phyloP scores from a whole-genome alignment of 2,329 filamentous ascomycete genomes.

The Cladosporium sp. region DNA sequence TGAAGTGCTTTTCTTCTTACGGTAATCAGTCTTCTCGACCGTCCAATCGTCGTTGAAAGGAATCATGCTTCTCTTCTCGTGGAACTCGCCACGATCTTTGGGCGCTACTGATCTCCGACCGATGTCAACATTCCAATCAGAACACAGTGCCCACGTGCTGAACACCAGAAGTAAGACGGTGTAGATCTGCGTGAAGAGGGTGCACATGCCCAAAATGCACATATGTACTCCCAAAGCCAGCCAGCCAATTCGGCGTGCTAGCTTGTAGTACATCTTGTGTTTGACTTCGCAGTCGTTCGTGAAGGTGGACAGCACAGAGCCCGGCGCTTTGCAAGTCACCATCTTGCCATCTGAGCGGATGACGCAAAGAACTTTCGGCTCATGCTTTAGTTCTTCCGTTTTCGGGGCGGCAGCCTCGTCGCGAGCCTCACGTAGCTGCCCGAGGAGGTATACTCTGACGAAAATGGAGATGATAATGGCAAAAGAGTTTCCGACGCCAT shows the following conservation, averaged over 20 bases:
- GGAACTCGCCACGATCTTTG: background rate
- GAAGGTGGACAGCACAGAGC: background rate
- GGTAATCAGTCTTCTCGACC: background rate
- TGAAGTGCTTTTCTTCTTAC: background rate
- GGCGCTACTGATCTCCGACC: background rate
- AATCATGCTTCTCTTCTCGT: background rate
- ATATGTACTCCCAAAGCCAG: slow-evolving; percentile 2
- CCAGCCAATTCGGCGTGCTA: background rate
- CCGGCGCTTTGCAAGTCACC: background rate
- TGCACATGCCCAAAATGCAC: slow-evolving; percentile 6
- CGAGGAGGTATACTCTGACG: slow-evolving; percentile 1
- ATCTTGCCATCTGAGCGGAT: slow-evolving; percentile 3
- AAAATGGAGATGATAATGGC: slow-evolving; percentile 11
- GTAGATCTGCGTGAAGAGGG: slow-evolving; percentile 6
- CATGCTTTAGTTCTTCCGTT: background rate
- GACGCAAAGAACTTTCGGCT: background rate
- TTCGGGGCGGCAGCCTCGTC: background rate
- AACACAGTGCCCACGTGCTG: slow-evolving; percentile 1
- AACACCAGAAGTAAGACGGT: background rate
- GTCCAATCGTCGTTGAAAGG: background rate
- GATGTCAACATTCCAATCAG: background rate
- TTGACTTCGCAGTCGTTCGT: background rate
- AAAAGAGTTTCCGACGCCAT: slow-evolving; percentile 9
- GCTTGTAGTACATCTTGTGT: background rate
- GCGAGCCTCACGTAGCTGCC: background rate